phyloP scores from a whole-genome alignment of 768 basidiomycete species.

The Mycena epipterygia region DNA sequence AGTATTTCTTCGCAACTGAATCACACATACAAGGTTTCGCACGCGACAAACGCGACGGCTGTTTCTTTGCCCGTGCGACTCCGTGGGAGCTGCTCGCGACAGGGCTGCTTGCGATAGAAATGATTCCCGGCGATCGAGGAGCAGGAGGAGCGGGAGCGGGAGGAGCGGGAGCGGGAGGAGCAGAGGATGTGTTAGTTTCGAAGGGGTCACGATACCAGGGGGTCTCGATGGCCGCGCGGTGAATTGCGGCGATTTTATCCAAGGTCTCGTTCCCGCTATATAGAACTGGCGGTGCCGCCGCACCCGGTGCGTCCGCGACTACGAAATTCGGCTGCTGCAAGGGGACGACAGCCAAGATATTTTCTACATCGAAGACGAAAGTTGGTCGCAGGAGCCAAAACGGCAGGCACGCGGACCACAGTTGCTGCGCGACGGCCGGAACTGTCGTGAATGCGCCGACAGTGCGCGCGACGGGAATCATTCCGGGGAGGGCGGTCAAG shows the following conservation, averaged over 20 bases:
- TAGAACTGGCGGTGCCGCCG: not conserved
- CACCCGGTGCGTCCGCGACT: not conserved
- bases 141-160: too few species aligned
- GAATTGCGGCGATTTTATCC: slow-evolving; percentile 6
- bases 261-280: not conserved
- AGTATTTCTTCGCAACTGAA: not conserved
- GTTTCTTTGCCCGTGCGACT: not conserved
- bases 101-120: not conserved
- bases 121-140: too few species aligned
- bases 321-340: not conserved
- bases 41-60: too few species aligned
- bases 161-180: too few species aligned
- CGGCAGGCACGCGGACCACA: not conserved
- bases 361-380: not conserved
- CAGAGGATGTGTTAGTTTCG: not conserved
- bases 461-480: not conserved
- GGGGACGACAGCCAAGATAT: not conserved
- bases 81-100: not conserved
- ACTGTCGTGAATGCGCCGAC: not conserved
- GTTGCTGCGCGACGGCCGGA: not conserved
- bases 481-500: too few species aligned
- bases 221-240: not conserved
- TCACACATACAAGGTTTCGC: not conserved
- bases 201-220: slow-evolving; percentile 8
- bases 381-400: not conserved